Base-by-base conservation (phyloP, 805 yeast species). In the Yarrowia yakushimensis region DNA sequence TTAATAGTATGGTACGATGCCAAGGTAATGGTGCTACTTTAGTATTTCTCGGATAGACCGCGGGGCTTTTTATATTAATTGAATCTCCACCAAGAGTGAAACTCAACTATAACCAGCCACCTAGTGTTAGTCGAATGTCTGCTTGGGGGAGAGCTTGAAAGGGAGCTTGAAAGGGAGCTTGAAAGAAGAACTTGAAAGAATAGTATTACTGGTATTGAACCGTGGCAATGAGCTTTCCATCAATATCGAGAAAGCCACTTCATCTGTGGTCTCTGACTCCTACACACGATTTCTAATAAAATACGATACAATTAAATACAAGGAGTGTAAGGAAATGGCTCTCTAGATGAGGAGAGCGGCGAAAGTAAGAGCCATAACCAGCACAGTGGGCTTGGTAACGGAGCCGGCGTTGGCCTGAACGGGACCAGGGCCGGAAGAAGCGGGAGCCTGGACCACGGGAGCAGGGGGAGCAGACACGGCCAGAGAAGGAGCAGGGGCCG, bases 261-360 rank as follows among this genome's bases (percentile, higher is more conserved):
- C n/a, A n/a, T n/a, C n/a, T n/a, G n/a, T n/a, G n/a, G n/a, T n/a
- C n/a, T n/a, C n/a, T n/a, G n/a, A 28, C 10, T 28, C 8, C 31
- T 7, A 12, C 12, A 10, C 31, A 31, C 36, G 8, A 13, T 10
- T 15, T 31, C 36, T 3, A 31, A 17, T 31, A 3, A 10, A 30
- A 30, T 37, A 37, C 7, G 28, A 27, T 45, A 45, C 50, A 28
- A 34, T 42, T 45, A 45, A 45, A 45, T 45, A 45, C 52, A 45
- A 45, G 52, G 36, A 30, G 18, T 18, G 52, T 17, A 18, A 28
- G 12, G 9, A 12, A n/a, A 2, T 22, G 4, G 18, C 36, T 13
- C 10, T 25, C 18, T 45, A 45, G 12, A 45, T 45, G 13, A 45
- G 25, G 13, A 45, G 36, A n/a, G 52, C 52, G 25, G 25, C 52